Base-by-base conservation (phyloP, 306 rosid species). In the Castanopsis chinensis region DNA sequence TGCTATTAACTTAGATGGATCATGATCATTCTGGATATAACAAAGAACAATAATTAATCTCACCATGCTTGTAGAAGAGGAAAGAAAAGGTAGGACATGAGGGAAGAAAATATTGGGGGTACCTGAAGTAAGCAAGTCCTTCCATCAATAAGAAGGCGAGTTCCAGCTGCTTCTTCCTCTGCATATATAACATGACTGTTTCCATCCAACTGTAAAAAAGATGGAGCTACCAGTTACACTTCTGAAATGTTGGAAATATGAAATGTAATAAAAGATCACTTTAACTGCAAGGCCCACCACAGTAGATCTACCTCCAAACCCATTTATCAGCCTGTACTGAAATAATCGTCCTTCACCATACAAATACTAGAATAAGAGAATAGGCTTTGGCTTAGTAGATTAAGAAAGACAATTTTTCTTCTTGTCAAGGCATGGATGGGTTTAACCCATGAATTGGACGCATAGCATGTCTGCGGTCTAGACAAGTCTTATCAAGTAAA, bases 91-190 rank as follows among this genome's bases (percentile, higher is more conserved):
- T n/a, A 33, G 20, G 76, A 32, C 15, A 27, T 81, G 27, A 73
- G 70, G 67, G 51, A 37, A 18, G 72, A 82, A 78, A 67, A 27
- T 73, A 87, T 63, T 58, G 32, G 45, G 79, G 72, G 77, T 74
- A 94, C 99, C 99, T 95, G 99, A 93, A 95, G 99, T 90, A 95
- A 90, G 89, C 99, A 93, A 60, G 99, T 93, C 88, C 98, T 91
- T 86, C 99, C 99, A 93, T 95, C 99, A 75, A 95, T 95, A 72
- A 95, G 87, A 88, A 95, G 99, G 33, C 98, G 98, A 81, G 97
- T 95, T 79, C 99, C 99, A 61, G 99, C 99, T 71, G 99, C 98
- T 89, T 95, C 99, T 90, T 95, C 99, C 89, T 95, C 99, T 23
- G 97, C 96, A 80, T 95, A 95, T 84, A 95, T 89, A 28, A 95